phyloP scores from a whole-genome alignment of 2,329 filamentous ascomycete species.

The Verticillium dahliae region DNA sequence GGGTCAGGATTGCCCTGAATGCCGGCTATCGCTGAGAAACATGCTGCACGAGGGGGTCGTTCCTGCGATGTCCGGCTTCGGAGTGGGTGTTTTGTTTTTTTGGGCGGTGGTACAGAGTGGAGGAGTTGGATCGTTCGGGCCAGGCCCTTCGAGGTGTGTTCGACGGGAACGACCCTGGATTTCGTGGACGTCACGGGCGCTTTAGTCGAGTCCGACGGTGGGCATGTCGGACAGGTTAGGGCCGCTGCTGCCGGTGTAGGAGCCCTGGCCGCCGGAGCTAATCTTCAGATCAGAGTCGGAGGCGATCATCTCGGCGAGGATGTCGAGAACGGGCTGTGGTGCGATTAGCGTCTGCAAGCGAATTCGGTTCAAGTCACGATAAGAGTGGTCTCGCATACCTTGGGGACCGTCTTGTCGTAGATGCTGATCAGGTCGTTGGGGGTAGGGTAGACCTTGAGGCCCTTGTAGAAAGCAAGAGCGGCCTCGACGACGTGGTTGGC shows the following conservation, averaged over 20 bases:
- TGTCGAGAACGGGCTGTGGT: constrained; percentile 76
- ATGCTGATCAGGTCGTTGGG: constrained; percentile 89
- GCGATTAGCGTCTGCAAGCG: constrained; percentile 11
- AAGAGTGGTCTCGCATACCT: constrained; percentile 48
- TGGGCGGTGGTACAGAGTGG: constrained; percentile 2
- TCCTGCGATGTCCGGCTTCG: not conserved
- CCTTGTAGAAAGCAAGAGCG: constrained; percentile 95
- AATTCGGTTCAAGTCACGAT: not conserved
- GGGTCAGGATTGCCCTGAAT: not conserved
- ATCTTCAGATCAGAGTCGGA: constrained; percentile 71
- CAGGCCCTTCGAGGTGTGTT: not conserved
- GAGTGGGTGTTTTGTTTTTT: not conserved
- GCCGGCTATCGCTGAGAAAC: not conserved
- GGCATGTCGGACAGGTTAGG: constrained; percentile 40
- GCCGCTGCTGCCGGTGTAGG: constrained; percentile 22
- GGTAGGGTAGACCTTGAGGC: constrained; percentile 94
- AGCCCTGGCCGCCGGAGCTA: constrained; percentile 27
- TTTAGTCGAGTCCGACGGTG: constrained; percentile 48
- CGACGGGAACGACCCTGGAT: not conserved
- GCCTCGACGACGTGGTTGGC: constrained; percentile 58
- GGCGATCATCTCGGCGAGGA: constrained; percentile 97
- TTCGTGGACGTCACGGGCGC: not conserved
- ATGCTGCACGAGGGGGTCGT: not conserved
- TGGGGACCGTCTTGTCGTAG: constrained; percentile 97
- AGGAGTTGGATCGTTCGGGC: not conserved